Evolutionary conservation across 176 grass and related monocot genomes (phyloP).

Genomic region (Lolium rigidum): DNA sequence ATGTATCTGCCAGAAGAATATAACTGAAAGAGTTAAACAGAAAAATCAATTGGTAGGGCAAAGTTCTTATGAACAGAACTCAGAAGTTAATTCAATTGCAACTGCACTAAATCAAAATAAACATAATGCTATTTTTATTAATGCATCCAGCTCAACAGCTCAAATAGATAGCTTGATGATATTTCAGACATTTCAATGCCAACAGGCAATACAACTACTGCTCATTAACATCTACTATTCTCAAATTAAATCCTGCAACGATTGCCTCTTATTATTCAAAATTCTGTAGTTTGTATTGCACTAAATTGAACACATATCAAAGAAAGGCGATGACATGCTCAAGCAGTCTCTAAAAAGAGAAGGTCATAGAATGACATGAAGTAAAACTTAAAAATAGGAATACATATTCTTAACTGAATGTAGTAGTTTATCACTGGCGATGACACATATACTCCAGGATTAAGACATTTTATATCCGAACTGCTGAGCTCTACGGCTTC

Average conservation of each 20-base stretch:
- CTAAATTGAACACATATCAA: too few relatives aligned
- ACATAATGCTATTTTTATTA: conserved; percentile 27
- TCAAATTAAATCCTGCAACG: conserved; percentile 1
- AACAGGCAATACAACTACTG: neutral
- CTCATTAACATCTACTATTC: neutral
- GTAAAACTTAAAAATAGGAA: conserved; percentile 21
- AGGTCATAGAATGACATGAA: conserved; percentile 20
- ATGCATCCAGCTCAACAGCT: conserved; percentile 17
- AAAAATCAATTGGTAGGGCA: neutral
- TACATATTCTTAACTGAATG: conserved; percentile 67
- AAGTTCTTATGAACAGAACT: conserved; percentile 11
- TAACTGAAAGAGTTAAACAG: conserved; percentile 31
- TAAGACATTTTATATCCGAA: conserved; percentile 75
- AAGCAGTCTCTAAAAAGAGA: neutral
- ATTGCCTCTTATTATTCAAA: conserved; percentile 22
- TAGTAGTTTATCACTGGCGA: conserved; percentile 90
- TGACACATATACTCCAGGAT: conserved; percentile 68
- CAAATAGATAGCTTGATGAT: conserved; percentile 18
- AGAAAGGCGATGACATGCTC: neutral
- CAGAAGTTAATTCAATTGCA: neutral
- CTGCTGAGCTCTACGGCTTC: conserved; percentile 67
- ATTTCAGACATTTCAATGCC: conserved; percentile 24
- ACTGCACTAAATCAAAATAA: conserved; percentile 8
- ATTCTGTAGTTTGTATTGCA: neutral
- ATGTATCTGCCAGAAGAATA: conserved; percentile 64